Evolutionary conservation across 768 basidiomycete species (phyloP).

Genomic region (Lentinula detonsa): DNA sequence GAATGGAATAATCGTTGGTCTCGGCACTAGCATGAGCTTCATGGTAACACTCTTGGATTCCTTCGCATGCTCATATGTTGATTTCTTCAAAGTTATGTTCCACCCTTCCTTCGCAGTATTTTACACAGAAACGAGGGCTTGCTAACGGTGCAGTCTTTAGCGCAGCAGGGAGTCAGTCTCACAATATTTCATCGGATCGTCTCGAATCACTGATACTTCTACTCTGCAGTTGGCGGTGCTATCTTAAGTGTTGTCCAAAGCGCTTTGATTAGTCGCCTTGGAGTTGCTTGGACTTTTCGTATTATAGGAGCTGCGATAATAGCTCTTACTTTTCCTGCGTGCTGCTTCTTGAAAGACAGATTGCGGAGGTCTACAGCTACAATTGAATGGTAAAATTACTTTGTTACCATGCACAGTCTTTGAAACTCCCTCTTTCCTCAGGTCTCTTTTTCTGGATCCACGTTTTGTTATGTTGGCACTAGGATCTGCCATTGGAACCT

Average conservation of each 20-base stretch:
- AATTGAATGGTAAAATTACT: slow-evolving; percentile 18
- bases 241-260: slow-evolving; percentile 21
- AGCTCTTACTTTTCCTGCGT: slow-evolving; percentile 14
- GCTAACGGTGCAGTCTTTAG: slow-evolving; percentile 18
- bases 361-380: slow-evolving; percentile 13
- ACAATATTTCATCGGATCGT: not conserved
- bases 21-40: slow-evolving; percentile 20
- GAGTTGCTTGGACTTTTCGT: slow-evolving; percentile 24
- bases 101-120: slow-evolving; percentile 24
- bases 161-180: not conserved
- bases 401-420: not conserved
- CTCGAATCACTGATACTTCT: not conserved
- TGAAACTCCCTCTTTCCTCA: not conserved
- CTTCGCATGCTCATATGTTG: not conserved
- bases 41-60: not conserved
- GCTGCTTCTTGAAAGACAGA: slow-evolving; percentile 20
- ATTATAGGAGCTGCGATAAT: slow-evolving; percentile 17
- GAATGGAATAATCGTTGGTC: slow-evolving; percentile 20
- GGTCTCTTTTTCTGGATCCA: slow-evolving; percentile 22
- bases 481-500: slow-evolving; percentile 26
- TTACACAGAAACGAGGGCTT: slow-evolving; percentile 21
- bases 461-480: slow-evolving; percentile 17
- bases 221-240: slow-evolving; percentile 22
- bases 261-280: slow-evolving; percentile 19
- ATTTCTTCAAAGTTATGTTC: slow-evolving; percentile 17